A percentile compares a stretch with the other conserved stretches of the same genome.
Conservation (phyloP, 2,329 filamentous ascomycete genomes). For the Cercospora brassicicola region DNA sequence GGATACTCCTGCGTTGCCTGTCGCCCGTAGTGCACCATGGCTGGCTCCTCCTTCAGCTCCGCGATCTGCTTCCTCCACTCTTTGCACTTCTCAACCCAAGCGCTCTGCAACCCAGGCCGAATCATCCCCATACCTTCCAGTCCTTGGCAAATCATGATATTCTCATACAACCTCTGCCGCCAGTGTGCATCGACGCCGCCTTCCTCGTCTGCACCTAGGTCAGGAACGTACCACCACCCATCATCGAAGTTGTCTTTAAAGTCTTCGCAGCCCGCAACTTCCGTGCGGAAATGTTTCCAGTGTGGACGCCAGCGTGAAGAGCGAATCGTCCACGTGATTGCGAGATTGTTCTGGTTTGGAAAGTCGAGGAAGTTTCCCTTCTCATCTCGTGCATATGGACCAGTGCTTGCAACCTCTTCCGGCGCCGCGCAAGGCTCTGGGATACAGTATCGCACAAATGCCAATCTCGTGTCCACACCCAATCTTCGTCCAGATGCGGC, state of each 20-base stretch:
- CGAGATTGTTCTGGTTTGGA: constrained; percentile 16
- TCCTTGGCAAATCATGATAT: constrained; percentile 35
- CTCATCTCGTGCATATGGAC: constrained; percentile 22
- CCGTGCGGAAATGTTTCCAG: constrained; percentile 29
- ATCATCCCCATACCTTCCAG: constrained; percentile 38
- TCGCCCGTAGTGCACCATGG: constrained; percentile 7
- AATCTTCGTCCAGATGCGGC: constrained; percentile 7
- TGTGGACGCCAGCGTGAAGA: constrained; percentile 33
- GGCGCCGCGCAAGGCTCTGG: constrained; percentile 31
- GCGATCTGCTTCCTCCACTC: constrained; percentile 26
- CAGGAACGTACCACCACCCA: constrained; percentile 17
- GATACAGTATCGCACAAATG: constrained; percentile 38
- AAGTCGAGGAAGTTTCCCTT: not conserved
- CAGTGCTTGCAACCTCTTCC: constrained; percentile 17
- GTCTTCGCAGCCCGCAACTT: constrained; percentile 17
- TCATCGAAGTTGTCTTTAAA: constrained; percentile 22
- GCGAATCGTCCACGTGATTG: constrained; percentile 27
- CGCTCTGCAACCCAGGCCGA: not conserved
- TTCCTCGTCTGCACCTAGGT: not conserved
- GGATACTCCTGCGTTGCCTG: constrained; percentile 25
- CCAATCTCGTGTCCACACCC: constrained; percentile 32
- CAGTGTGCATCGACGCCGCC: constrained; percentile 16
- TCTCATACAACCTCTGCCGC: constrained; percentile 33
- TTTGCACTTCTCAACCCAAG: constrained; percentile 27
- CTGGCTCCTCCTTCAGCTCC: constrained; percentile 24